These are phyloP conservation scores for Rosa lucieae DNA, from an alignment of 306 rosid species.

Conservation along the genomic window DNA sequence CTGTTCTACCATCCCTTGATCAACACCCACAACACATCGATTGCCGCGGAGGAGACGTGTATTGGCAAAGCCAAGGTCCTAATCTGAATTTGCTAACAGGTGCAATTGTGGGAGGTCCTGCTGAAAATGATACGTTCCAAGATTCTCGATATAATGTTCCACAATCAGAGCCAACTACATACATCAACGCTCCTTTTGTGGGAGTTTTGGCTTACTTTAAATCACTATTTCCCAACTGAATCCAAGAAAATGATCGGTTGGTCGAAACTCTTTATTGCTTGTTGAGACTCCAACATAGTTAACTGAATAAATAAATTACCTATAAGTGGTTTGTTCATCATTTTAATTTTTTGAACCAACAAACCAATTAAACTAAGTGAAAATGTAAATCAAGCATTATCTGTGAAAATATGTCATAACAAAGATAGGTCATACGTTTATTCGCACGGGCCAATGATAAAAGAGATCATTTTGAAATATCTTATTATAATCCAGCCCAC, in stretches of 20 bases:
- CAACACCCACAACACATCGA: constrained; percentile 20
- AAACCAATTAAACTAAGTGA: neutral
- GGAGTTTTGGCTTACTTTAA: constrained; percentile 56
- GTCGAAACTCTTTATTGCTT: neutral
- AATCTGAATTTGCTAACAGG: constrained; percentile 45
- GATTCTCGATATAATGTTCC: constrained; percentile 42
- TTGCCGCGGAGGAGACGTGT: constrained; percentile 39
- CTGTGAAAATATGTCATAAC: no score
- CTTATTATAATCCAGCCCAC: no score
- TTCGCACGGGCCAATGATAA: no score
- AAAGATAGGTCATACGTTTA: no score
- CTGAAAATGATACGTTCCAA: constrained; percentile 28
- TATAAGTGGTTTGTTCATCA: neutral
- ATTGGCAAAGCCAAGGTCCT: constrained; percentile 24
- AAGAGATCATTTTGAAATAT: no score
- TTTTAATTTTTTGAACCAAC: neutral
- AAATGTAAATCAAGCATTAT: no score
- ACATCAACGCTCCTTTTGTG: constrained; percentile 57
- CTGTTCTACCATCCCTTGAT: constrained; percentile 42
- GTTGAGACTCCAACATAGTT: neutral
- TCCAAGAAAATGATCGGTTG: neutral
- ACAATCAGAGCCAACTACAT: constrained; percentile 54
- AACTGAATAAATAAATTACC: neutral
- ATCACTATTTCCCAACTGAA: neutral
- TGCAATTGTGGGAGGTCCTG: constrained; percentile 57